Conservation (phyloP, 176 grass and related monocot species). For the Metroxylon sagu region DNA sequence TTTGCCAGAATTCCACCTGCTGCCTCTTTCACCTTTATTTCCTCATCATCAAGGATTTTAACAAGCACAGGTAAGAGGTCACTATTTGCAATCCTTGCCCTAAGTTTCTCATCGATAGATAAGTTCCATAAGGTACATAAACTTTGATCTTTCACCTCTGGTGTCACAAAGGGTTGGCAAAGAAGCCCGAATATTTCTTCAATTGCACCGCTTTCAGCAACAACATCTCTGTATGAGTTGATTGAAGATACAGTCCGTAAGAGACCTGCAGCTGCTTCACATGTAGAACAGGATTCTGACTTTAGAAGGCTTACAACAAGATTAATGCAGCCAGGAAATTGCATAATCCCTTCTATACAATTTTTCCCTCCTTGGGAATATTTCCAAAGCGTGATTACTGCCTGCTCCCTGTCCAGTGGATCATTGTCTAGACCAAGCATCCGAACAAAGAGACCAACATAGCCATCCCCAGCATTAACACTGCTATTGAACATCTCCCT, state of each 20-base stretch:
- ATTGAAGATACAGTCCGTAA: slow-evolving; percentile 41
- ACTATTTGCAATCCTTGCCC: slow-evolving; percentile 38
- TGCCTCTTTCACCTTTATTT: slow-evolving; percentile 61
- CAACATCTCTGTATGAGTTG: slow-evolving; percentile 44
- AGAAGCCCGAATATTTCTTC: slow-evolving; percentile 56
- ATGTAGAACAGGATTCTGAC: slow-evolving; percentile 37
- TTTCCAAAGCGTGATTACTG: slow-evolving; percentile 43
- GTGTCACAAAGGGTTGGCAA: slow-evolving; percentile 32
- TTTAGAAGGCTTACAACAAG: slow-evolving; percentile 58
- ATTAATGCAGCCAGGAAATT: slow-evolving; percentile 51
- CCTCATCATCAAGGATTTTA: slow-evolving; percentile 55
- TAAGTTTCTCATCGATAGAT: slow-evolving; percentile 44
- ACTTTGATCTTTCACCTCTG: slow-evolving; percentile 51
- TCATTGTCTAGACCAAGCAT: slow-evolving; percentile 86
- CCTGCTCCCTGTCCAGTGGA: slow-evolving; percentile 48
- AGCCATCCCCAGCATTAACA: slow-evolving; percentile 25
- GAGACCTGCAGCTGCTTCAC: slow-evolving; percentile 57
- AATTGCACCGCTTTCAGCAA: slow-evolving; percentile 35
- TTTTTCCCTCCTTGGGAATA: slow-evolving; percentile 55
- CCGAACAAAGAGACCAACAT: slow-evolving; percentile 66
- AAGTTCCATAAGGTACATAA: slow-evolving; percentile 69
- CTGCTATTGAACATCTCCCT: slow-evolving; percentile 17
- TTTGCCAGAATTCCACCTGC: slow-evolving; percentile 53
- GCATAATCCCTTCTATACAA: slow-evolving; percentile 58
- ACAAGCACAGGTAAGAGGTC: slow-evolving; percentile 35